Evolutionary conservation across 257 asterid species (phyloP), one percentile per base, ranked within the genome.

Genomic region (Salvia miltiorrhiza): DNA sequence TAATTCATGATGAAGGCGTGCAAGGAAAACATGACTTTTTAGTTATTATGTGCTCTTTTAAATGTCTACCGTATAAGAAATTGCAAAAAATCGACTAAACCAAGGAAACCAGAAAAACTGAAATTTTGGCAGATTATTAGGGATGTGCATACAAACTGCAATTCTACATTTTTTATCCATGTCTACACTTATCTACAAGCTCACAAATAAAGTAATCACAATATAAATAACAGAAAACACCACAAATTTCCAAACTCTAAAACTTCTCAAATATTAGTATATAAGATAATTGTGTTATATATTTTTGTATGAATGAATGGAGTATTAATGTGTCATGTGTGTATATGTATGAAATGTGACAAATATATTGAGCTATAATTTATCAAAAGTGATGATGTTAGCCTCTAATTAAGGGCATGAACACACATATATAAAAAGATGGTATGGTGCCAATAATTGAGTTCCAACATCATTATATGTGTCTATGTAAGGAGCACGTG

Each of bases 1-100:
- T 23, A 24, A 17, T 35, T 72, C 65, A 63, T 72, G 44, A 61
- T 71, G 64, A 12, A 21, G 54, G 63, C 53, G 53, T 71, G 76
- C 56, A 62, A 48, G 32, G 39, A 59, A 59, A 70, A 58, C 45
- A 28, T 39, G 53, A 48, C 19, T 53, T 54, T 54, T 41, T 7
- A 12, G 66, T 69, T 57, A 26, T 53, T 49, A 4, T 26, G 2
- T 26, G n/a, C 30, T 1, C 30, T 26, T 26, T 26, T 1, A 26
- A 26, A 26, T 26, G 30, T 26, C 30, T 26, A 26, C 30, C 1
- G 30, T 1, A 26, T 26, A 26, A 26, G 30, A 26, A 26, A 26
- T 26, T 26, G 30, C 30, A 4, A 26, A 26, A 1, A n/a, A n/a
- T 26, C 30, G 30, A 26, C 30, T 26, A 11, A 41, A 11, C 14